Base-by-base conservation (phyloP, 2,329 filamentous ascomycete species). In the Cladosporium velox region DNA sequence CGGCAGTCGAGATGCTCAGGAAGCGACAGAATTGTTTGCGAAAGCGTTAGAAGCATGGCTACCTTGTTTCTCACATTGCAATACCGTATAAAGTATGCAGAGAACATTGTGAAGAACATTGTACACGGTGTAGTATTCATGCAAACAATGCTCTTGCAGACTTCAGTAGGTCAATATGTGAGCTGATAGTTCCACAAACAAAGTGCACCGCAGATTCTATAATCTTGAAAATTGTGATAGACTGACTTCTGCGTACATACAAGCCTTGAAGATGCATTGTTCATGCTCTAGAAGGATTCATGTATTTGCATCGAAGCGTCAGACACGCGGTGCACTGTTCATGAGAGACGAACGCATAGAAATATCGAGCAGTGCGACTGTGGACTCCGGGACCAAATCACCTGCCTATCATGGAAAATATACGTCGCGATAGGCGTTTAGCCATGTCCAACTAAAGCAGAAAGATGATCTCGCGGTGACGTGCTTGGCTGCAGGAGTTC, bases 31-130 rank as follows among this genome's bases (percentile, higher is more conserved):
- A 4, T 28, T 72, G 47, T 72, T 72, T 54, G 18, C 51, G 51
- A 69, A 58, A 14, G 70, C 70, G 24, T 65, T 71, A 38, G 68
- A 71, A 44, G 59, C 28, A 14, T 72, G 70, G 70, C 60, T 72
- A 54, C 70, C 70, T 32, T 72, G 69, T 65, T 72, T 71, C 28
- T 15, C 10, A 6, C 30, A 14, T 11, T 11, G 8, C 34, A 15
- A 12, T 1, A 14, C 10, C 21, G 28, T 5, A n/a, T 55, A 2
- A 47, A 3, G 41, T 12, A 47, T 12, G 8, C n/a, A 21, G 15
- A 3, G 38, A n/a, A 44, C 3, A 5, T 7, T 6, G 35, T 18
- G 15, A 41, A 18, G 35, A 41, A 4, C 14, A 41, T 18, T 6
- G 15, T 41, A 41, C 18, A 14, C 14, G 34, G 12, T 38, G 2